phyloP scores from a whole-genome alignment of 2,329 filamentous ascomycete genomes.

The Endoconidiophora laricicola region DNA sequence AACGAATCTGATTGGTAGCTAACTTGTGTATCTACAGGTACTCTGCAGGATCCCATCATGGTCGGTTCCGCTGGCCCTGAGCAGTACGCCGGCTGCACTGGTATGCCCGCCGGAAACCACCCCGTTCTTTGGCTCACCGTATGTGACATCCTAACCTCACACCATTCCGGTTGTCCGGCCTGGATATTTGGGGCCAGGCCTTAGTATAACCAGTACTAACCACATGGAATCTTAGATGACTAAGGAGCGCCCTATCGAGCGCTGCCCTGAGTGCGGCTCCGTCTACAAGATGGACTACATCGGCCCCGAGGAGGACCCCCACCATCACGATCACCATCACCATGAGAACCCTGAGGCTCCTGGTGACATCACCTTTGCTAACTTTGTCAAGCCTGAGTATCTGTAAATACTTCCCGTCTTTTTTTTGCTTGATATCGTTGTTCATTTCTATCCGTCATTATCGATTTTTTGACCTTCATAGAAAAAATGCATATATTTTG shows the following conservation, averaged over 20 bases:
- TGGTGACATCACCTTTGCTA: conserved; percentile 69
- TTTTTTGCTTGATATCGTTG: neutral
- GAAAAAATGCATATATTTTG: conserved; percentile 1
- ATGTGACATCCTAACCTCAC: conserved; percentile 25
- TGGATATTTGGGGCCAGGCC: neutral
- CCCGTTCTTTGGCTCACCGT: conserved; percentile 78
- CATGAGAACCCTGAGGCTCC: conserved; percentile 57
- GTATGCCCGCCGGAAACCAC: conserved; percentile 84
- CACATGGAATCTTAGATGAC: conserved; percentile 41
- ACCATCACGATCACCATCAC: conserved; percentile 35
- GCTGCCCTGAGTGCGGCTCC: conserved; percentile 91
- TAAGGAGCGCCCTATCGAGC: conserved; percentile 78
- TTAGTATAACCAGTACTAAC: conserved; percentile 4
- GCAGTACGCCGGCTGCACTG: conserved; percentile 94
- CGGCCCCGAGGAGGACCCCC: conserved; percentile 60
- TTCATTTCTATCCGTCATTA: conserved; percentile 3
- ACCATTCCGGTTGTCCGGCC: neutral
- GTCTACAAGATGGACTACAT: conserved; percentile 98
- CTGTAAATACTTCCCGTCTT: conserved; percentile 35
- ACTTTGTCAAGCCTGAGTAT: conserved; percentile 93
- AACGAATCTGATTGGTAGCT: conserved; percentile 1
- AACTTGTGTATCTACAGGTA: conserved; percentile 36
- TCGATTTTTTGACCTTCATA: conserved; percentile 6
- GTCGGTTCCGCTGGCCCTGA: conserved; percentile 88
- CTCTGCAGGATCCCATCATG: conserved; percentile 73